Evolutionary conservation across 2,329 filamentous ascomycete species (phyloP).

Genomic region (Cercospora sp.): DNA sequence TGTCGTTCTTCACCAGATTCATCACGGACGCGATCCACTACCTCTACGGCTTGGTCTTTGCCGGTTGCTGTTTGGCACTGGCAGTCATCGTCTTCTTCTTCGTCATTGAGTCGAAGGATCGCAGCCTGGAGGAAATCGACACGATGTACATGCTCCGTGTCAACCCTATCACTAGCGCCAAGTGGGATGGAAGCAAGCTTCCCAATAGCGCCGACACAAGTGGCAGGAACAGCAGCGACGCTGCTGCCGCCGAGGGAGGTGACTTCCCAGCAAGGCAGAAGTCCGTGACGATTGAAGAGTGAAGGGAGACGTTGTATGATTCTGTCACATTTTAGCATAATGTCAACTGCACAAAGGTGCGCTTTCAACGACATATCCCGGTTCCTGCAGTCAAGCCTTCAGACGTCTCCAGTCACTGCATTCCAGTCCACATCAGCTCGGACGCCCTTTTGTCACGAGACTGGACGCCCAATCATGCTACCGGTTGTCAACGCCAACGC

Average conservation of each 20-base stretch:
- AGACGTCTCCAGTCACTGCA: background rate
- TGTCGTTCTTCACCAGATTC: slow-evolving; percentile 43
- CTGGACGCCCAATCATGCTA: background rate
- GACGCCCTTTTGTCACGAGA: background rate
- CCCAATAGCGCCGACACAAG: slow-evolving; percentile 29
- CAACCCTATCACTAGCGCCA: slow-evolving; percentile 35
- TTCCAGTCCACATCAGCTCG: background rate
- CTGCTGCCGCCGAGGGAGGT: slow-evolving; percentile 19
- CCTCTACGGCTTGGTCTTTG: slow-evolving; percentile 44
- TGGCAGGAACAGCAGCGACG: slow-evolving; percentile 27
- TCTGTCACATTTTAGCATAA: background rate
- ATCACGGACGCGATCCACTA: slow-evolving; percentile 43
- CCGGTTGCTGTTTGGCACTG: slow-evolving; percentile 39
- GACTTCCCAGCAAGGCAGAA: slow-evolving; percentile 19
- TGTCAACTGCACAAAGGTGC: background rate
- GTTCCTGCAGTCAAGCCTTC: background rate
- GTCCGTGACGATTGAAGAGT: slow-evolving; percentile 26
- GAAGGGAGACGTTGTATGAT: background rate
- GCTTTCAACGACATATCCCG: background rate
- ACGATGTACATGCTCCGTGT: slow-evolving; percentile 43
- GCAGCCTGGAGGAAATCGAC: slow-evolving; percentile 44
- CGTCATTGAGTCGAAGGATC: slow-evolving; percentile 41
- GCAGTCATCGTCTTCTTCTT: slow-evolving; percentile 43
- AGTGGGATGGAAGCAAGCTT: slow-evolving; percentile 37
- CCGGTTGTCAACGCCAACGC: too few relatives aligned